phyloP scores from a whole-genome alignment of 2,329 filamentous ascomycete species.

The Botrytis porri region DNA sequence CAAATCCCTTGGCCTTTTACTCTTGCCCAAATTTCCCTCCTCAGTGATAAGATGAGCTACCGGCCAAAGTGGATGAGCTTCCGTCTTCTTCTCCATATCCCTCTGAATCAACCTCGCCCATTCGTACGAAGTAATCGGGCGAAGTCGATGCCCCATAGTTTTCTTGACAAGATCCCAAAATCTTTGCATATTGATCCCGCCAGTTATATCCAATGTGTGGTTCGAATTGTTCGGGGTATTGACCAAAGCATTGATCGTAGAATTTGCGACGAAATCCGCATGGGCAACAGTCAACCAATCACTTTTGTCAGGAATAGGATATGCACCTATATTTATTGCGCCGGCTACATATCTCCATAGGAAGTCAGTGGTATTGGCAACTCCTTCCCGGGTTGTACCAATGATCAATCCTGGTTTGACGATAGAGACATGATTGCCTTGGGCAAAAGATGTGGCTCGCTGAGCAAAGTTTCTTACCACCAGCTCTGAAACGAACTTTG shows the following conservation, averaged over 20 bases:
- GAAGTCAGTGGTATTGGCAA: conserved; percentile 31
- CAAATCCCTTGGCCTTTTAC: not conserved
- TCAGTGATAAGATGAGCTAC: conserved; percentile 10
- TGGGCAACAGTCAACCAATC: conserved; percentile 16
- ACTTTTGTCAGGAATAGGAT: conserved; percentile 1
- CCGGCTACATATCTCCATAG: conserved; percentile 30
- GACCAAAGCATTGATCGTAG: conserved; percentile 3
- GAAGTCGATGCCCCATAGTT: not conserved
- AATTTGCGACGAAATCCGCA: conserved; percentile 5
- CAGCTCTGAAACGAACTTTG: conserved; percentile 70
- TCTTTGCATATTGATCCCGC: not conserved
- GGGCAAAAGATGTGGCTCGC: not conserved
- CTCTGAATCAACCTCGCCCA: not conserved
- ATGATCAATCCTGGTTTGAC: conserved; percentile 30
- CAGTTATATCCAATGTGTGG: not conserved
- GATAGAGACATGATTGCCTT: conserved; percentile 17
- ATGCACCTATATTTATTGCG: conserved; percentile 20
- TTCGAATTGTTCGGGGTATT: not conserved
- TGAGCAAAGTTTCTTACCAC: conserved; percentile 47
- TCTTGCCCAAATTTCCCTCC: conserved; percentile 8
- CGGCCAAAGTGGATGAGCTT: conserved; percentile 5
- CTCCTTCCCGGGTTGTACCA: conserved; percentile 25
- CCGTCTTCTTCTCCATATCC: conserved; percentile 5
- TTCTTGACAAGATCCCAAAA: conserved; percentile 12
- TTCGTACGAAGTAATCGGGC: not conserved